Base-by-base conservation (phyloP, 257 asterid genomes). In the Capsicum baccatum region DNA sequence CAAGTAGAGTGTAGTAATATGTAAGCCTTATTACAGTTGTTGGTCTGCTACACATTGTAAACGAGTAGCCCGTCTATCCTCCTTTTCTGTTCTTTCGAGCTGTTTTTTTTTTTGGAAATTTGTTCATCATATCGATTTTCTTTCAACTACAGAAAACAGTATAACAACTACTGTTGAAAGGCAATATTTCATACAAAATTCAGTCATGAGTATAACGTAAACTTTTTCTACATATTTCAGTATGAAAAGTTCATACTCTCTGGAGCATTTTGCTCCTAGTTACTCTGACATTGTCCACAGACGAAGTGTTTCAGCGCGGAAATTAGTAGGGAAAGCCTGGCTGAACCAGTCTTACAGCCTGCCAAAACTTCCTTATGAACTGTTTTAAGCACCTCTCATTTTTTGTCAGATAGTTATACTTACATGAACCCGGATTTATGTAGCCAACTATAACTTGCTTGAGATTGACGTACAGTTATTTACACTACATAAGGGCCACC, bases 221-320 rank as follows among this genome's bases (percentile, higher is more conserved):
- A 4, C 17, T 14, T 56, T 6, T 56, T 56, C 8, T 13, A 56
- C 60, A 56, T 14, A 56, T 14, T 56, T 14, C 60, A 39, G 42
- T 39, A 39, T 39, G 42, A 39, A 39, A 39, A 39, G 4, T 39
- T 39, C 42, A 39, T 85, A 56, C 79, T 93, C 92, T 3, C 74
- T 82, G 44, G 90, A 47, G 81, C 97, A 93, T 1, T 83, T 89
- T 5, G 98, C 98, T 87, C 97, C 97, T 79, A 94, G 89, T 62
- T 89, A 87, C 85, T 90, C 94, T 1, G 95, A 94, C 90, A 91
- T 88, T 86, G 87, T 91, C 98, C 98, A 93, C 7, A 90, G 85
- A 6, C 84, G 85, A 67, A 92, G 97, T 54, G 90, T 79, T 84
- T 92, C 92, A 0, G 94, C 89, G 35, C 48, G 92, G 86, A 80